Evolutionary conservation across 805 yeast species (phyloP), one percentile per base, ranked within the genome.

Genomic region (Cyberlindnera maclurae): DNA sequence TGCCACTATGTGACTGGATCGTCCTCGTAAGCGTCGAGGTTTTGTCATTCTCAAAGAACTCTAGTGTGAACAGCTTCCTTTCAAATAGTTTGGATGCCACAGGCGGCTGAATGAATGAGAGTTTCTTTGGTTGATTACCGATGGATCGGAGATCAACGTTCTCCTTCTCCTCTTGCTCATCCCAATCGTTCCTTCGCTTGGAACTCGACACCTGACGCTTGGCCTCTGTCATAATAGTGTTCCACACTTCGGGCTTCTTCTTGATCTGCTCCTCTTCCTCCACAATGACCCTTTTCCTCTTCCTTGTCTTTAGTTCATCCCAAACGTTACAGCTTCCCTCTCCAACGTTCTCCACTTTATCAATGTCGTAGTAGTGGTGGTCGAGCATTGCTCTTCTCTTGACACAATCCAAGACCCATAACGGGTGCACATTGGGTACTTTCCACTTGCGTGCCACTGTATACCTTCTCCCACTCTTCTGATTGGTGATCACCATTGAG

Each of bases 381-480:
- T 59, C 59, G 30, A 70, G 45, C 1, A 64, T 55, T 2, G 67
- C 70, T 12, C 60, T 62, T 37, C 72, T 46, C 34, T 58, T 56
- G 1, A 63, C 26, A 8, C 70, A 64, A 39, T 68, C 61, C 2
- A 50, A 32, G 3, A 71, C 42, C 77, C 77, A 73, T 7, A 52
- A 36, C 1, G 71, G 68, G 31, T 61, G 60, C 3, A 70, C 63
- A 1, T 62, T 55, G 1, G 64, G 63, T 6, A 69, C 61, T 7
- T 53, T 50, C 71, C 74, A 67, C 33, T 54, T 57, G 16, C 49
- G 41, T 1, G 76, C 73, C 41, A 72, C 73, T 12, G 60, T 60
- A 49, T 65, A 77, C 37, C 84, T 50, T 40, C 64, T 70, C 0
- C 86, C 86, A 13, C 58, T 51, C 18, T 57, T 57, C 34, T 69